A percentile compares a stretch with the other conserved stretches of the same genome.
These are phyloP conservation scores for Pleurotus ostreatus DNA, from an alignment of 768 basidiomycete genomes.

Conservation along the genomic window DNA sequence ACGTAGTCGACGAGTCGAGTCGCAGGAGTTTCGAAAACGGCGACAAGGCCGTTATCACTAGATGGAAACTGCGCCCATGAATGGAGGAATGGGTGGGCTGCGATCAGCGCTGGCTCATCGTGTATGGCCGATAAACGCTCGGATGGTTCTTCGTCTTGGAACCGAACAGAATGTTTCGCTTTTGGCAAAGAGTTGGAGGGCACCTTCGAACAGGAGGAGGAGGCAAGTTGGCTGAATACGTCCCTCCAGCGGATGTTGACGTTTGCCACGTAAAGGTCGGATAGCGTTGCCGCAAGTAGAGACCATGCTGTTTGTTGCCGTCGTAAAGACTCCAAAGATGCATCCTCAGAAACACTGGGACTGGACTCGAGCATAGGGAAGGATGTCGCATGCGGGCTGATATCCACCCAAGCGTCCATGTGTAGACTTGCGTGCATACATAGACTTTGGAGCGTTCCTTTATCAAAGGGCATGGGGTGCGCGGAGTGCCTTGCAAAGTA, in stretches of 20 bases:
- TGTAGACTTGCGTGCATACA: background rate
- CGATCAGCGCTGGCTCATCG: background rate
- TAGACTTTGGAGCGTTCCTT: background rate
- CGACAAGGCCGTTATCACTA: background rate
- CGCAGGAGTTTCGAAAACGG: background rate
- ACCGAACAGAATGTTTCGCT: background rate
- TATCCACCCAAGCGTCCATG: background rate
- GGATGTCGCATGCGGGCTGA: background rate
- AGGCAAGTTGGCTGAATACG: background rate
- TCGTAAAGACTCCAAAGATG: background rate
- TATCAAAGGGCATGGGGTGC: background rate
- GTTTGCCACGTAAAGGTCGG: background rate
- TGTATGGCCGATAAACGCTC: background rate
- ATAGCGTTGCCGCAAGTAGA: background rate
- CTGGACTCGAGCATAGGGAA: background rate
- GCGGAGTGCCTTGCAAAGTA: background rate
- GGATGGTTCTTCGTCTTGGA: background rate
- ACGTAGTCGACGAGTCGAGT: background rate
- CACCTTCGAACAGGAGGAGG: background rate
- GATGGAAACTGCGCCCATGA: background rate
- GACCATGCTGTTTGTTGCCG: background rate
- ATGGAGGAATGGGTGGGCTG: background rate
- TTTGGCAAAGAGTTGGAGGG: background rate
- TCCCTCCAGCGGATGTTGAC: background rate
- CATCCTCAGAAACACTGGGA: background rate